Base-by-base conservation (phyloP, 768 basidiomycete species). In the Tylopilus felleus region DNA sequence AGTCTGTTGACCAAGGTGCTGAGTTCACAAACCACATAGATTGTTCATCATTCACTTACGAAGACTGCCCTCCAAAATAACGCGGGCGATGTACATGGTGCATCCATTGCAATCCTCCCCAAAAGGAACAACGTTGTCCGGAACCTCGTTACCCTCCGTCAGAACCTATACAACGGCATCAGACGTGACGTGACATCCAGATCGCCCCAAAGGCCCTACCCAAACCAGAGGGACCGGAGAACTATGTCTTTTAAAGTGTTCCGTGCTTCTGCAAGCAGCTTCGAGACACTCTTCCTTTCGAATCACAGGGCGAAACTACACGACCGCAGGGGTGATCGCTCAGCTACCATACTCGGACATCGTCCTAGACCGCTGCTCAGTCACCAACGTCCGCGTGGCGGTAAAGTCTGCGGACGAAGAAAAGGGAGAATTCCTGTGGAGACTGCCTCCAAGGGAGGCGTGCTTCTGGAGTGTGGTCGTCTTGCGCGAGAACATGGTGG, bases 41-140 rank as follows among this genome's bases (percentile, higher is more conserved):
- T 23, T 23, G 12, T 31, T 4, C 38, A 43, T 22, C 12, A 4
- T 29, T 28, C 21, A 55, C 70, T 62, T 38, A 70, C 69, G 66
- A 55, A 70, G 66, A 17, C 49, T 42, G 16, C 69, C 69, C 49
- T 70, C 69, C 28, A 70, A 47, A 27, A 70, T 62, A 13, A 66
- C 70, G 25, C 69, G 69, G 39, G 69, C 69, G 16, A 70, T 58
- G 50, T 68, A 70, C 49, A 60, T 21, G 31, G 66, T 60, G 4
- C 40, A 52, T 10, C 69, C 69, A 40, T 65, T 64, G 49, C 65
- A 61, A 43, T 70, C 69, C 55, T 70, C 62, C 14, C 67, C 66
- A 23, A 70, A 70, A 14, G 69, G 70, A 47, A 70, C 63, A 1
- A 70, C 69, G 17, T 69, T 72, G 36, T 71, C 61, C 7, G 69